phyloP scores from a whole-genome alignment of 139 green algal species.

The Raphidocelis subcapitata region DNA sequence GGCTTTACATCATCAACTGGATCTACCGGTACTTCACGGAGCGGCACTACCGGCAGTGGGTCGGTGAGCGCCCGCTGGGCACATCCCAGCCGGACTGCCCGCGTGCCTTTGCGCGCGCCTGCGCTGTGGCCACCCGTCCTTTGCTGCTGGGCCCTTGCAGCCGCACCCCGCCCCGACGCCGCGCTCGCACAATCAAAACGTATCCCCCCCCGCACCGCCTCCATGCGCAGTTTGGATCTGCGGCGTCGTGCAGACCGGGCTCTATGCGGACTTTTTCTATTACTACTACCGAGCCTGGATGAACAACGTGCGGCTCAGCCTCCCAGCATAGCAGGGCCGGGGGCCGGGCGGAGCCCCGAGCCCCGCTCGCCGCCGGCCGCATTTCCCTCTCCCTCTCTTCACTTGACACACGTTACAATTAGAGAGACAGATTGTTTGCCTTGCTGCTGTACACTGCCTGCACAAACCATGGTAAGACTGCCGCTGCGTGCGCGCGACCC shows the following conservation, averaged over 20 bases:
- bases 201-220: neutral
- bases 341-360: no score
- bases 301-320: no score
- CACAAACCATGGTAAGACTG: no score
- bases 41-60: conserved; percentile 86
- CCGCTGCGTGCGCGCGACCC: no score
- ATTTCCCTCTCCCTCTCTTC: neutral
- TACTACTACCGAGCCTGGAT: conserved; percentile 85
- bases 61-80: conserved; percentile 56
- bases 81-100: neutral
- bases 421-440: no score
- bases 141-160: neutral
- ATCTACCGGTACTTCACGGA: conserved; percentile 97
- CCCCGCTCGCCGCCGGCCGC: no score
- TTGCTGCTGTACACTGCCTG: no score
- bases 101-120: neutral
- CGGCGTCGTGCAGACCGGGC: conserved; percentile 87
- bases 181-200: neutral
- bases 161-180: neutral
- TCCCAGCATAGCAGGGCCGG: no score
- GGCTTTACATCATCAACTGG: conserved; percentile 99
- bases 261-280: conserved; percentile 99
- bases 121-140: neutral
- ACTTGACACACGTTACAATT: no score
- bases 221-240: conserved; percentile 56